phyloP scores from a whole-genome alignment of 192 early-diverging fungal genomes.

The Umbelopsis vinacea region DNA sequence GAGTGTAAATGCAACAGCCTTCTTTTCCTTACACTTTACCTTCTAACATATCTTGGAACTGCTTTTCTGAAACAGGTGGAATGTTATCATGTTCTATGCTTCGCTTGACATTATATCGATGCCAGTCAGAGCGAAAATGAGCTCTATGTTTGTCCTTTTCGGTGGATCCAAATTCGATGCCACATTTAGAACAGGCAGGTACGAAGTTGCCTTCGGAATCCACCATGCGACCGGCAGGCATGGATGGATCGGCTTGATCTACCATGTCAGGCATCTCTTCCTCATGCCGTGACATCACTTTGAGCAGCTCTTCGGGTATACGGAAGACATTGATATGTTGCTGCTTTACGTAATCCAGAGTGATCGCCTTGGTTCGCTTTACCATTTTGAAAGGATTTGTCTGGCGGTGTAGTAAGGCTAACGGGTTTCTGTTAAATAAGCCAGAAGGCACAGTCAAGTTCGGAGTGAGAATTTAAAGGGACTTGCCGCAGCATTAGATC shows the following conservation, averaged over 20 bases:
- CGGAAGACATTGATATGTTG: constrained; percentile 16
- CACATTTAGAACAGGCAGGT: constrained; percentile 49
- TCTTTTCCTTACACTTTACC: constrained; percentile 33
- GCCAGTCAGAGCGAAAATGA: constrained; percentile 60
- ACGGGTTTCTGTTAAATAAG: not conserved
- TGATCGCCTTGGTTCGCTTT: not conserved
- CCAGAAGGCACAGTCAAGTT: not conserved
- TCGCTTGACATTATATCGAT: constrained; percentile 62
- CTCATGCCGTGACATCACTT: not conserved
- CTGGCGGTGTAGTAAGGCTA: not conserved
- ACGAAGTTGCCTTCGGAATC: constrained; percentile 29
- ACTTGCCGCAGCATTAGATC: too few relatives aligned
- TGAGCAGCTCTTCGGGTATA: constrained; percentile 18
- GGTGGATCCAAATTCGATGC: constrained; percentile 34
- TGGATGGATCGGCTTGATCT: too few relatives aligned
- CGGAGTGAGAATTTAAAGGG: too few relatives aligned
- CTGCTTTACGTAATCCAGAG: constrained; percentile 1
- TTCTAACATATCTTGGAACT: constrained; percentile 56
- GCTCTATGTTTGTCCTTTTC: constrained; percentile 44
- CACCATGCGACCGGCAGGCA: constrained; percentile 1
- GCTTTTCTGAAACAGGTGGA: constrained; percentile 45
- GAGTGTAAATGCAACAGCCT: not conserved
- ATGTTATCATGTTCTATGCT: constrained; percentile 38
- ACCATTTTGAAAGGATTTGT: not conserved
- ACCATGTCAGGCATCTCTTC: not conserved